A percentile compares a stretch with the other conserved stretches of the same genome.
Conservation (phyloP, 331 rosid genomes). For the Acacia concinna region DNA sequence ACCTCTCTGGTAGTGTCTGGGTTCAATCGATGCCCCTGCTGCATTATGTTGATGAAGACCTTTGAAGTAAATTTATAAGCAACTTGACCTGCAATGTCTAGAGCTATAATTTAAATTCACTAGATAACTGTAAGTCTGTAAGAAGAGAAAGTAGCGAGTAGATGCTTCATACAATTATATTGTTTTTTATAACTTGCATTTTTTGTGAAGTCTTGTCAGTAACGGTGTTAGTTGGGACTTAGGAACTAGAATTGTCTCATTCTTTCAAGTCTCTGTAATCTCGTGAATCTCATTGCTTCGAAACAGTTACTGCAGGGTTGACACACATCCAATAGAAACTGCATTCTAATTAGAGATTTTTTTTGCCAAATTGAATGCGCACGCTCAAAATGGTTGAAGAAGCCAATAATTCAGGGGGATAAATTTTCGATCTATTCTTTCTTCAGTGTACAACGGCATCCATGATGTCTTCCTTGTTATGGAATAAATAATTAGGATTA, state of each 20-base stretch:
- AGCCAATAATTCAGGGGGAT: neutral
- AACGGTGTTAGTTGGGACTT: neutral
- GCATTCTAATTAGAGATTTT: too few species aligned
- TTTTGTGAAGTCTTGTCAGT: neutral
- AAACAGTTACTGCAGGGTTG: neutral
- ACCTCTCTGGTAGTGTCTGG: neutral
- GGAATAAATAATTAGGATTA: too few species aligned
- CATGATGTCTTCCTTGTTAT: too few species aligned
- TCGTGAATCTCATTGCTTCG: neutral
- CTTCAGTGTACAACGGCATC: neutral
- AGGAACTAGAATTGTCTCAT: neutral
- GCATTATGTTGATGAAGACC: neutral
- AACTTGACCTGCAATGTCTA: neutral
- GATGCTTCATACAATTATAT: neutral
- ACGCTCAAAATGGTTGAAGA: neutral
- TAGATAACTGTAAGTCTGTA: neutral
- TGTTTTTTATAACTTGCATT: neutral
- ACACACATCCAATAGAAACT: neutral
- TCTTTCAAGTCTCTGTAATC: neutral
- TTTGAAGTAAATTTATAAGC: neutral
- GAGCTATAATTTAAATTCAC: neutral
- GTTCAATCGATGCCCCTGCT: neutral
- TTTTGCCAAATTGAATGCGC: neutral
- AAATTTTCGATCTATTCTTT: neutral
- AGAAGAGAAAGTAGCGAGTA: neutral